phyloP scores from a whole-genome alignment of 1,284 basidiomycete species.

The Naganishia cerealis region DNA sequence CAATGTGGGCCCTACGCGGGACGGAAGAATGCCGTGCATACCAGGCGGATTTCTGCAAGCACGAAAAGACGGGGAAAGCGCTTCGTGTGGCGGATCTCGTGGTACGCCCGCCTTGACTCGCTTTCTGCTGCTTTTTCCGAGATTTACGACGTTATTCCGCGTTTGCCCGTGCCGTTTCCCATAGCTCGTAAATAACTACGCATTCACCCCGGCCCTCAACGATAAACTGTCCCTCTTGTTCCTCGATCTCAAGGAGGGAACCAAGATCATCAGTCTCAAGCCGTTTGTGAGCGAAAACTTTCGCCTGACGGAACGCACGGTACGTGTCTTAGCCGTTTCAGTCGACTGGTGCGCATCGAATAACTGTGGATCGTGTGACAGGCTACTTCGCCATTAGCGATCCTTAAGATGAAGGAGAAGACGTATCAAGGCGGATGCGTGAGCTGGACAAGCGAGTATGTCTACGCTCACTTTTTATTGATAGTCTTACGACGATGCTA shows the following conservation, averaged over 20 bases:
- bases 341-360: neutral
- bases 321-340: constrained; percentile 39
- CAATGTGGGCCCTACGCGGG: constrained; percentile 57
- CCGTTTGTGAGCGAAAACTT: constrained; percentile 59
- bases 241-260: constrained; percentile 59
- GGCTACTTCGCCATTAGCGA: constrained; percentile 33
- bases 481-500: neutral
- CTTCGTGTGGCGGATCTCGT: constrained; percentile 58
- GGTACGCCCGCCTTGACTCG: constrained; percentile 40
- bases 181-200: constrained; percentile 60
- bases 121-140: neutral
- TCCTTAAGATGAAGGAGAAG: constrained; percentile 36
- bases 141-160: neutral
- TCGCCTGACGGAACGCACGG: constrained; percentile 56
- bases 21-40: constrained; percentile 54
- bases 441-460: constrained; percentile 39
- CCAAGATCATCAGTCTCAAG: constrained; percentile 59
- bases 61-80: constrained; percentile 46
- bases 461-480: neutral
- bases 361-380: neutral
- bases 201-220: constrained; percentile 59
- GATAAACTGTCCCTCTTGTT: constrained; percentile 59
- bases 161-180: neutral
- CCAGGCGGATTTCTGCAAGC: constrained; percentile 58
- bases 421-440: constrained; percentile 36